These are phyloP conservation scores for Penicillium sp. DNA, from an alignment of 2,329 filamentous ascomycete genomes.

Conservation along the genomic window DNA sequence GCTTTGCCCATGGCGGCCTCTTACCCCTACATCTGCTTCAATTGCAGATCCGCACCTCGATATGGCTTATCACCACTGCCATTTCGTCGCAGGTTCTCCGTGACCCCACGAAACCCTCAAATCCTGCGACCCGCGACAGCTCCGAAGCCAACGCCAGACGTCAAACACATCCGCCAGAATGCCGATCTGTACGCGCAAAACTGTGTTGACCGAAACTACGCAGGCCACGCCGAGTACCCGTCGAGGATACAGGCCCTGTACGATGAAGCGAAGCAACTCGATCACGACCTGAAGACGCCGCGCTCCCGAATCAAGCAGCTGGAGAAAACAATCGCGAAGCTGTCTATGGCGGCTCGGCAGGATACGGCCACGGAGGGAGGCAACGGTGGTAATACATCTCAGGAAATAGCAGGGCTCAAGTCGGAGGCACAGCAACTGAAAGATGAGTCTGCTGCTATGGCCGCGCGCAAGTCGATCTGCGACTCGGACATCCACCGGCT, in stretches of 20 bases:
- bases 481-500: constrained; percentile 67
- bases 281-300: constrained; percentile 40
- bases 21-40: constrained; percentile 34
- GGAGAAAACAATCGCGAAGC: constrained; percentile 41
- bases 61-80: constrained; percentile 13
- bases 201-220: constrained; percentile 82
- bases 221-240: constrained; percentile 50
- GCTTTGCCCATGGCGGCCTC: constrained; percentile 24
- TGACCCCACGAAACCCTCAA: constrained; percentile 22
- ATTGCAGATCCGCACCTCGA: constrained; percentile 28
- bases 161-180: constrained; percentile 87
- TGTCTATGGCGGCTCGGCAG: constrained; percentile 28
- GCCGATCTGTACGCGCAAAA: constrained; percentile 77
- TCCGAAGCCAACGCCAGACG: constrained; percentile 75
- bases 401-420: constrained; percentile 30
- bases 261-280: constrained; percentile 38
- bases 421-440: constrained; percentile 42
- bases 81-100: constrained; percentile 21
- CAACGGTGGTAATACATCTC: constrained; percentile 1
- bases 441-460: constrained; percentile 34
- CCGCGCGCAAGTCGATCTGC: constrained; percentile 31
- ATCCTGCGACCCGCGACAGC: constrained; percentile 63
- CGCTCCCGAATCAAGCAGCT: constrained; percentile 45
- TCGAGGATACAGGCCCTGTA: constrained; percentile 50
- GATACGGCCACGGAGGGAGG: constrained; percentile 11